A percentile compares a stretch with the other conserved stretches of the same genome.
Conservation (phyloP, 305 asterid genomes). For the Galium porrigens region DNA sequence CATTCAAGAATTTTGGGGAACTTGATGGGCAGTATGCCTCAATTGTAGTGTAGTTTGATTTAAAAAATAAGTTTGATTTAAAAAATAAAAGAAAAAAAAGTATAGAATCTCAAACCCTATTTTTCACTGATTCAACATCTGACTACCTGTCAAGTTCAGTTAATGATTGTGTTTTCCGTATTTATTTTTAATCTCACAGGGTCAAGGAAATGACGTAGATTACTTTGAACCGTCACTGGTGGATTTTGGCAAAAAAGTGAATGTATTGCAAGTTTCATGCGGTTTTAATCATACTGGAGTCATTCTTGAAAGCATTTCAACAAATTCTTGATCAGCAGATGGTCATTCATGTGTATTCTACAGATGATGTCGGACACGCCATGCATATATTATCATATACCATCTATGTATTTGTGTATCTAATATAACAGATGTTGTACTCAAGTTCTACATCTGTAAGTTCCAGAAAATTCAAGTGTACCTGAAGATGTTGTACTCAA, state of each 20-base stretch:
- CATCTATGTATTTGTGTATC: background rate
- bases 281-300: conserved; percentile 92
- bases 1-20: background rate
- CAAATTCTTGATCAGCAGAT: background rate
- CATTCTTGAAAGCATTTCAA: conserved; percentile 30
- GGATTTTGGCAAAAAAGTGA: conserved; percentile 29
- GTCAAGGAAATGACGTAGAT: conserved; percentile 65
- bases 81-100: too few species aligned
- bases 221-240: conserved; percentile 43
- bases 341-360: background rate
- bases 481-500: too few species aligned
- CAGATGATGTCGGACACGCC: background rate
- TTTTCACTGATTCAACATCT: background rate
- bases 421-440: background rate
- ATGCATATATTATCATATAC: background rate
- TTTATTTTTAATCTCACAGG: conserved; percentile 24
- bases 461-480: background rate
- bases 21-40: conserved; percentile 3
- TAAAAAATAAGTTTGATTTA: too few species aligned
- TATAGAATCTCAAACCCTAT: background rate
- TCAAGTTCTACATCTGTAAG: background rate
- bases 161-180: background rate
- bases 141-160: background rate
- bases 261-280: conserved; percentile 64
- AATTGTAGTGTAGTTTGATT: background rate